Conservation (phyloP, 306 rosid species). For the Senna tora region DNA sequence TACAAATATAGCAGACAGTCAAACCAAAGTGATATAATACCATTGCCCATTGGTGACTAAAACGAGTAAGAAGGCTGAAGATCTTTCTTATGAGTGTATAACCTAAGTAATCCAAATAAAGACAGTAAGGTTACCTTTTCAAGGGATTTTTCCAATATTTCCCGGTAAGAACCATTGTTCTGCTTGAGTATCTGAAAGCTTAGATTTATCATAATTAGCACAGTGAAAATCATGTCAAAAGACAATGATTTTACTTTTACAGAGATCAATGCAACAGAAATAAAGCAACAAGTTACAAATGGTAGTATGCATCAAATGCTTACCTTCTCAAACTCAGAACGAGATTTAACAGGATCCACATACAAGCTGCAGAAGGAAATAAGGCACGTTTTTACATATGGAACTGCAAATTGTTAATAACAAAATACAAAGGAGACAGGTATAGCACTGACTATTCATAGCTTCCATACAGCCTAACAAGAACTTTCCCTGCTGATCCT, state of each 20-base stretch:
- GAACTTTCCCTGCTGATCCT: constrained; percentile 42
- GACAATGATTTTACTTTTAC: constrained; percentile 24
- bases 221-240: not conserved
- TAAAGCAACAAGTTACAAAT: not conserved
- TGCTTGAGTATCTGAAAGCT: constrained; percentile 46
- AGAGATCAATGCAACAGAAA: not conserved
- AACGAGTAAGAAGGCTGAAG: not conserved
- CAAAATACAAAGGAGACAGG: constrained; percentile 15
- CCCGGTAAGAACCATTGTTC: constrained; percentile 38
- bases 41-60: not conserved
- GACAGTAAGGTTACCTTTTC: constrained; percentile 36
- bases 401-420: not conserved
- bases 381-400: not conserved
- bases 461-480: constrained; percentile 79
- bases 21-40: not conserved
- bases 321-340: constrained; percentile 59
- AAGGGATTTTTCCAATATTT: constrained; percentile 45
- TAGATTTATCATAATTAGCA: constrained; percentile 6
- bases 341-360: constrained; percentile 61
- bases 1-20: constrained; percentile 15
- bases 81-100: not conserved
- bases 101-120: not conserved
- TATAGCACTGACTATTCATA: constrained; percentile 51
- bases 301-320: constrained; percentile 26
- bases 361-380: constrained; percentile 54